Evolutionary conservation across 345 rosid species (phyloP).

Genomic region (Draba incana): DNA sequence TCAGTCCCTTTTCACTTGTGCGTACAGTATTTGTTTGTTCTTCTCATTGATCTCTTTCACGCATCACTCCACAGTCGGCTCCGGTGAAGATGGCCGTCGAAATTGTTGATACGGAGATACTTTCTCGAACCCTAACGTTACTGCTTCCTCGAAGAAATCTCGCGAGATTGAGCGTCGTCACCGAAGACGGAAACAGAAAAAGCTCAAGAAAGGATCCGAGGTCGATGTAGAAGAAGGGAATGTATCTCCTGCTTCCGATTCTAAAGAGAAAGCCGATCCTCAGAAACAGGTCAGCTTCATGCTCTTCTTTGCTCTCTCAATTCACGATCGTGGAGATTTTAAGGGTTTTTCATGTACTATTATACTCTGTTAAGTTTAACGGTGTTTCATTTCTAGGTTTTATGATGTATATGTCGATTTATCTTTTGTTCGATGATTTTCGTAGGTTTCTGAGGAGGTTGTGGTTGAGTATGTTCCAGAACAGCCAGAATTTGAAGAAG

Average conservation of each 20-base stretch:
- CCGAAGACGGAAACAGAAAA: constrained; percentile 90
- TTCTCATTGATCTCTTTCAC: too few relatives aligned
- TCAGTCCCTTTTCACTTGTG: too few relatives aligned
- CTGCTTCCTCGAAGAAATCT: constrained; percentile 49
- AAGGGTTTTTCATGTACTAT: constrained; percentile 36
- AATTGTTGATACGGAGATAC: too few relatives aligned
- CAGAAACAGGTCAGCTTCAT: constrained; percentile 46
- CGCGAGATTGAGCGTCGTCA: constrained; percentile 83
- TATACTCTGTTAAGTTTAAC: not conserved
- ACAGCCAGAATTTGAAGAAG: constrained; percentile 70
- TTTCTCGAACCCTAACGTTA: constrained; percentile 25
- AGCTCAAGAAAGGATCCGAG: constrained; percentile 48
- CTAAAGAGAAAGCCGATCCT: constrained; percentile 52
- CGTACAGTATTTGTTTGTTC: too few relatives aligned
- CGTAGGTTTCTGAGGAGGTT: constrained; percentile 53
- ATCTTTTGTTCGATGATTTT: too few relatives aligned
- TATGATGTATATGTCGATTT: too few relatives aligned
- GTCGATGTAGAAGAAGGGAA: constrained; percentile 43
- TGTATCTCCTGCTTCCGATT: constrained; percentile 31
- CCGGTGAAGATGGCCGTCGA: too few relatives aligned
- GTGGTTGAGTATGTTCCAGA: constrained; percentile 77
- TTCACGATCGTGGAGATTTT: not conserved
- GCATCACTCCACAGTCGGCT: too few relatives aligned
- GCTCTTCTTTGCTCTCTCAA: not conserved
- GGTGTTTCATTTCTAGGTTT: too few relatives aligned